A percentile compares a stretch with the other conserved stretches of the same genome.
phyloP scores from a whole-genome alignment of 805 yeast genomes.

The Candida sakaeoensis region DNA sequence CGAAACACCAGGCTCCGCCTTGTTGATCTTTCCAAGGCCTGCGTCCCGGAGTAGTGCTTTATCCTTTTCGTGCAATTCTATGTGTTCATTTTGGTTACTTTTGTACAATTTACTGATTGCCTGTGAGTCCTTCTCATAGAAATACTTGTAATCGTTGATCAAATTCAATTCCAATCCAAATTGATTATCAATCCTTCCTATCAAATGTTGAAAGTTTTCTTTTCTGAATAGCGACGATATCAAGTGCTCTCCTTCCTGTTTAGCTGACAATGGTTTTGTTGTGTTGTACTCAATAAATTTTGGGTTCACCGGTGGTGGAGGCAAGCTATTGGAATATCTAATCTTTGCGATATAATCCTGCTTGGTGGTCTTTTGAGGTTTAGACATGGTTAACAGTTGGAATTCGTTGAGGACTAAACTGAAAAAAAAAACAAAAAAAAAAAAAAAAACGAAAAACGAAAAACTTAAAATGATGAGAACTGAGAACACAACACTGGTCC shows the following conservation, averaged over 20 bases:
- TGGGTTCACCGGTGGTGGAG: slow-evolving; percentile 93
- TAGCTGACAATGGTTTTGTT: slow-evolving; percentile 33
- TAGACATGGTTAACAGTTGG: neutral
- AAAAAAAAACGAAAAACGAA: neutral
- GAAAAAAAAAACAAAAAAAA: neutral
- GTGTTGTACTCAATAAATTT: slow-evolving; percentile 60
- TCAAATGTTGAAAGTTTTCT: slow-evolving; percentile 62
- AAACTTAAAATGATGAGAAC: too few species aligned
- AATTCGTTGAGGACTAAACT: slow-evolving; percentile 5
- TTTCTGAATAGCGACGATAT: slow-evolving; percentile 70
- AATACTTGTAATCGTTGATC: slow-evolving; percentile 59
- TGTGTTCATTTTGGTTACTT: slow-evolving; percentile 19
- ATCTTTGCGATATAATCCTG: slow-evolving; percentile 80
- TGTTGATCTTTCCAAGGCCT: slow-evolving; percentile 42
- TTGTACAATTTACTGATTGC: slow-evolving; percentile 5
- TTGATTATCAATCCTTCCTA: slow-evolving; percentile 54
- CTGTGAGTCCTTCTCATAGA: slow-evolving; percentile 45
- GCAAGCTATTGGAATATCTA: slow-evolving; percentile 80
- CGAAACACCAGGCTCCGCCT: slow-evolving; percentile 54
- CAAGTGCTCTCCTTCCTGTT: slow-evolving; percentile 43
- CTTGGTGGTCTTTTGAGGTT: slow-evolving; percentile 41
- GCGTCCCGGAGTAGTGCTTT: slow-evolving; percentile 77
- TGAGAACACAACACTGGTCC: too few species aligned
- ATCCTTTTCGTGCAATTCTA: slow-evolving; percentile 73
- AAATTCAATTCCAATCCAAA: slow-evolving; percentile 78